A percentile compares a stretch with the other conserved stretches of the same genome.
phyloP scores from a whole-genome alignment of 768 basidiomycete genomes.

The Hygrocybe punicea region DNA sequence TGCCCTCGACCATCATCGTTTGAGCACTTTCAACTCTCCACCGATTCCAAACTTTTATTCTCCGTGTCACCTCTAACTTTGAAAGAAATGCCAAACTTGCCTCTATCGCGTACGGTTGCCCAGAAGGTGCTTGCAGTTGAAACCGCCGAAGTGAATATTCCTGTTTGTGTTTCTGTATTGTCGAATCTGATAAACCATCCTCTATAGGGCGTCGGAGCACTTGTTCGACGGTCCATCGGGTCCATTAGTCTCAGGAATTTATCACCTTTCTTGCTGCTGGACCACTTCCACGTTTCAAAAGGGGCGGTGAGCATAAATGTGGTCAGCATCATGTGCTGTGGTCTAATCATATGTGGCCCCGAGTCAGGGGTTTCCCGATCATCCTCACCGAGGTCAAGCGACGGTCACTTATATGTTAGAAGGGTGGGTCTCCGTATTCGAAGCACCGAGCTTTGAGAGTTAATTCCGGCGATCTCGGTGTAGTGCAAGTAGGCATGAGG shows the following conservation, averaged over 20 bases:
- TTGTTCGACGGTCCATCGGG: conserved; percentile 86
- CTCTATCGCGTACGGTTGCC: conserved; percentile 62
- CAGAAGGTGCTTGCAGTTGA: conserved; percentile 78
- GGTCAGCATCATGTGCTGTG: not conserved
- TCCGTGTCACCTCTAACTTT: not conserved
- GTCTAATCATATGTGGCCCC: not conserved
- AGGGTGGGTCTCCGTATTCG: conserved; percentile 44
- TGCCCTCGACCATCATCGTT: conserved; percentile 3
- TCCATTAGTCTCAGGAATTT: conserved; percentile 68
- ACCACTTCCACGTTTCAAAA: conserved; percentile 69
- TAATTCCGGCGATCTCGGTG: not conserved
- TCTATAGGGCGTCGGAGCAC: conserved; percentile 70
- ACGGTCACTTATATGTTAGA: conserved; percentile 88
- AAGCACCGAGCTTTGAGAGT: not conserved
- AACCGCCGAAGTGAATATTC: conserved; percentile 55
- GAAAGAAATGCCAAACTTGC: conserved; percentile 28
- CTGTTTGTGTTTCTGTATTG: not conserved
- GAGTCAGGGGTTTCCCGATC: conserved; percentile 82
- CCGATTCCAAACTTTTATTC: not conserved
- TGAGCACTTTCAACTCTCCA: not conserved
- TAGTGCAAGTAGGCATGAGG: conserved; percentile 79
- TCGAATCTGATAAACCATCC: conserved; percentile 1
- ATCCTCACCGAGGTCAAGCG: conserved; percentile 87
- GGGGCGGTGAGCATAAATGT: conserved; percentile 54
- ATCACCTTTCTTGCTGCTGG: conserved; percentile 88